Evolutionary conservation across 768 basidiomycete species (phyloP).

Genomic region (Termitomyces sp.): DNA sequence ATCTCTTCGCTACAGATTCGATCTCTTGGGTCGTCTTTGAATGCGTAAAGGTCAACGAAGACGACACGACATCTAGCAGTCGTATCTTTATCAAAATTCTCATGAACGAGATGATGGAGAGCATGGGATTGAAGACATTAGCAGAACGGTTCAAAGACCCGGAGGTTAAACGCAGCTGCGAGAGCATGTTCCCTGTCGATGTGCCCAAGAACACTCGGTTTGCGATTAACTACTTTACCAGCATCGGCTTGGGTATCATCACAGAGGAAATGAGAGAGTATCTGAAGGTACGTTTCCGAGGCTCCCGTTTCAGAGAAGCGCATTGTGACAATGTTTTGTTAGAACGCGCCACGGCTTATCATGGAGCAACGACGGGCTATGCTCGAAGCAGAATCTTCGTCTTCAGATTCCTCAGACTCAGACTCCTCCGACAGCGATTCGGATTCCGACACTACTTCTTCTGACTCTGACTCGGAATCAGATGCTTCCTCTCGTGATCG

Average conservation of each 20-base stretch:
- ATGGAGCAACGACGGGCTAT: slow-evolving; percentile 92
- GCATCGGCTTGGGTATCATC: slow-evolving; percentile 81
- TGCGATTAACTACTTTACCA: slow-evolving; percentile 97
- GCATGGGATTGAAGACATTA: slow-evolving; percentile 84
- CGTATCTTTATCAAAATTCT: slow-evolving; percentile 98
- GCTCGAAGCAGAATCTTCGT: slow-evolving; percentile 58
- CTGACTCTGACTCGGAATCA: slow-evolving; percentile 15
- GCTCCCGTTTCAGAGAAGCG: not conserved
- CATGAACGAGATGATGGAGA: slow-evolving; percentile 93
- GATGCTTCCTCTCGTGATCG: slow-evolving; percentile 15
- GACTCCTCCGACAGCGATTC: slow-evolving; percentile 24
- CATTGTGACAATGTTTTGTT: slow-evolving; percentile 6
- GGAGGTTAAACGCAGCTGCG: slow-evolving; percentile 67
- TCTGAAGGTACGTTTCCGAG: slow-evolving; percentile 61
- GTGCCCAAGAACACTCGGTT: slow-evolving; percentile 96
- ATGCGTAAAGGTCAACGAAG: slow-evolving; percentile 90
- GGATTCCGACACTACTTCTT: slow-evolving; percentile 19
- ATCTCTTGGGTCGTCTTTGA: slow-evolving; percentile 86
- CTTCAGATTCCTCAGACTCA: slow-evolving; percentile 34
- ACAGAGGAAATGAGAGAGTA: slow-evolving; percentile 98
- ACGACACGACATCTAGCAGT: slow-evolving; percentile 92
- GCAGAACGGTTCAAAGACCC: slow-evolving; percentile 88
- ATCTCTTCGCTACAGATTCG: slow-evolving; percentile 79
- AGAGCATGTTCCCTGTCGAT: slow-evolving; percentile 92
- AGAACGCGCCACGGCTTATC: slow-evolving; percentile 91